phyloP scores from a whole-genome alignment of 768 basidiomycete species.

The Hygrocybe punicea region DNA sequence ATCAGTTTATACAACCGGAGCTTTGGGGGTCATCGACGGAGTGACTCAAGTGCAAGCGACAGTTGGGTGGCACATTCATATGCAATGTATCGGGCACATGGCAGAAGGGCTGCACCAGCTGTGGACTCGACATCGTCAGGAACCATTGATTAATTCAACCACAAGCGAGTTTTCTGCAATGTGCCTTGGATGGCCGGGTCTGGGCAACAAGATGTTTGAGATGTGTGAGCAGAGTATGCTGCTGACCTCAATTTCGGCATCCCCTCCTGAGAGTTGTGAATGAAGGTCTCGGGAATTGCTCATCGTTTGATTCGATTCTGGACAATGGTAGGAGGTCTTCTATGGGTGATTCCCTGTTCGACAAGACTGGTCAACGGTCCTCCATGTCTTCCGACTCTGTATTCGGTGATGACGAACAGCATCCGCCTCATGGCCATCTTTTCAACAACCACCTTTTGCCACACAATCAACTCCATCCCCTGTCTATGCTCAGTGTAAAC shows the following conservation, averaged over 20 bases:
- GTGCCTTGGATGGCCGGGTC: conserved; percentile 62
- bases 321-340: conserved; percentile 46
- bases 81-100: conserved; percentile 49
- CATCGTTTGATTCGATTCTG: conserved; percentile 65
- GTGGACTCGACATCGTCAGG: conserved; percentile 59
- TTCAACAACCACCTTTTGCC: conserved; percentile 37
- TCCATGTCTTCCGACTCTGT: conserved; percentile 58
- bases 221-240: conserved; percentile 52
- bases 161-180: conserved; percentile 59
- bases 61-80: conserved; percentile 59
- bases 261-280: conserved; percentile 49
- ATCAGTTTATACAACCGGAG: conserved; percentile 71
- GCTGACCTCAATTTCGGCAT: conserved; percentile 61
- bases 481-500: conserved; percentile 58
- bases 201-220: conserved; percentile 88
- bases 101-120: conserved; percentile 52
- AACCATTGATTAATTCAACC: conserved; percentile 61
- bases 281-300: conserved; percentile 27
- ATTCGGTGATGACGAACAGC: conserved; percentile 52
- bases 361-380: conserved; percentile 53
- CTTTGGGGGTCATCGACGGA: conserved; percentile 48
- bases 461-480: conserved; percentile 54
- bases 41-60: conserved; percentile 56
- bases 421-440: conserved; percentile 15
- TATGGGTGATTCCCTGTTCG: conserved; percentile 56